Percentiles rank a stretch among this genome's conserved stretches.
Conservation (phyloP, 148 eudicot genomes). For the Heliamphora exappendiculata region DNA sequence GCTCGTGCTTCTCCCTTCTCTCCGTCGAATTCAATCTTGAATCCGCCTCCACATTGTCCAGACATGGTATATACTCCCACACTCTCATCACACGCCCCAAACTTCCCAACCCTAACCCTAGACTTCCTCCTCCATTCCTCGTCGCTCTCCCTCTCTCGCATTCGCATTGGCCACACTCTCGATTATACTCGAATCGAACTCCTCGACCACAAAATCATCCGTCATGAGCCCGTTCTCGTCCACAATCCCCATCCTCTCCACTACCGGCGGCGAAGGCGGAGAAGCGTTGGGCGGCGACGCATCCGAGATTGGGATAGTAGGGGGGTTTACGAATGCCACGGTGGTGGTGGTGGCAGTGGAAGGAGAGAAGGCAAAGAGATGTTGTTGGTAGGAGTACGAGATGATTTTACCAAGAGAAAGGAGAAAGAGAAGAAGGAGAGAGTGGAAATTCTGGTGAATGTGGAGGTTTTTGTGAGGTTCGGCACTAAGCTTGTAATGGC, state of each 20-base stretch:
- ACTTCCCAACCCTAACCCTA: constrained; percentile 35
- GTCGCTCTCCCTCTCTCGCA: constrained; percentile 9
- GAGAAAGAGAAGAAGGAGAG: constrained; percentile 42
- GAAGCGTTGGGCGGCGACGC: constrained; percentile 10
- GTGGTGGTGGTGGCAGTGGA: not conserved
- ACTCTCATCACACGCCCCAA: constrained; percentile 37
- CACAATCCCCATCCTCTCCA: constrained; percentile 52
- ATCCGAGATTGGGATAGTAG: not conserved
- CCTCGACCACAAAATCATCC: constrained; percentile 43
- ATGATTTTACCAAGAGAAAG: constrained; percentile 33
- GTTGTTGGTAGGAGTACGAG: constrained; percentile 15
- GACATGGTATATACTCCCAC: constrained; percentile 60
- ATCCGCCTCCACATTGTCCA: constrained; percentile 50
- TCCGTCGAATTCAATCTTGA: constrained; percentile 29
- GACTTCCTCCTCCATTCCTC: not conserved
- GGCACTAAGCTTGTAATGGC: constrained; percentile 3
- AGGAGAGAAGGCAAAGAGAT: constrained; percentile 4
- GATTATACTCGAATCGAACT: constrained; percentile 21
- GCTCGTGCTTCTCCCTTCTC: constrained; percentile 46
- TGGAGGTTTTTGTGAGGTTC: constrained; percentile 8
- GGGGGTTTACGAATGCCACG: not conserved
- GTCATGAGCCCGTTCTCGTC: constrained; percentile 57
- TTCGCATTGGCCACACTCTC: constrained; percentile 22
- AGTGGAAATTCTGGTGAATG: constrained; percentile 28
- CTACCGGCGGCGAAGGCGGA: constrained; percentile 20